A percentile compares a stretch with the other conserved stretches of the same genome.
These are phyloP conservation scores for Claviceps fusiformis DNA, from an alignment of 2,329 filamentous ascomycete genomes.

Conservation along the genomic window DNA sequence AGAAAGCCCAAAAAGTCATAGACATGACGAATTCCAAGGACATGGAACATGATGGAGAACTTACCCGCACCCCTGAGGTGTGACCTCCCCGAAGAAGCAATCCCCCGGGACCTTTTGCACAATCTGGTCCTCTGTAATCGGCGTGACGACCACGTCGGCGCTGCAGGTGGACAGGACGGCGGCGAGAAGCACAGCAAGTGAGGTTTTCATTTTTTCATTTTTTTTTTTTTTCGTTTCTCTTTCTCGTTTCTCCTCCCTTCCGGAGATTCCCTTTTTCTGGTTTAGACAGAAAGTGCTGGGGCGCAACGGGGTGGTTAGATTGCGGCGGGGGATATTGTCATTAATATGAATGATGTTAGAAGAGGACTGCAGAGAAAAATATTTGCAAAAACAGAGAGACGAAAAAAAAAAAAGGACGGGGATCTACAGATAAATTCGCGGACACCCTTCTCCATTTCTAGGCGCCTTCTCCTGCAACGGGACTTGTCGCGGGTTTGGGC, in stretches of 20 bases:
- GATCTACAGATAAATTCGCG: no score
- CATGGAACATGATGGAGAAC: constrained; percentile 14
- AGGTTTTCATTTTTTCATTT: neutral
- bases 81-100: constrained; percentile 42
- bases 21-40: no score
- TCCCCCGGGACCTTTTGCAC: constrained; percentile 34
- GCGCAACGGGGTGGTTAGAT: no score
- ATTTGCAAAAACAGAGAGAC: neutral
- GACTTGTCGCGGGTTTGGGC: no score
- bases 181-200: constrained; percentile 21
- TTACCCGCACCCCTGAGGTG: constrained; percentile 44
- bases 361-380: no score
- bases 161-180: constrained; percentile 32
- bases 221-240: neutral
- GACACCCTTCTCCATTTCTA: neutral
- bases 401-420: neutral
- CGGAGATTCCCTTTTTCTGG: no score
- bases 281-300: no score
- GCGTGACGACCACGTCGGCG: constrained; percentile 43
- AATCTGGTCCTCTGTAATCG: constrained; percentile 36
- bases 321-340: no score
- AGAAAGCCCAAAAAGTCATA: neutral
- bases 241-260: neutral
- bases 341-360: no score
- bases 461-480: no score